Conservation (phyloP, 371 early-diverging fungal genomes). For the Ecytonucleospora hepatopenaei region DNA sequence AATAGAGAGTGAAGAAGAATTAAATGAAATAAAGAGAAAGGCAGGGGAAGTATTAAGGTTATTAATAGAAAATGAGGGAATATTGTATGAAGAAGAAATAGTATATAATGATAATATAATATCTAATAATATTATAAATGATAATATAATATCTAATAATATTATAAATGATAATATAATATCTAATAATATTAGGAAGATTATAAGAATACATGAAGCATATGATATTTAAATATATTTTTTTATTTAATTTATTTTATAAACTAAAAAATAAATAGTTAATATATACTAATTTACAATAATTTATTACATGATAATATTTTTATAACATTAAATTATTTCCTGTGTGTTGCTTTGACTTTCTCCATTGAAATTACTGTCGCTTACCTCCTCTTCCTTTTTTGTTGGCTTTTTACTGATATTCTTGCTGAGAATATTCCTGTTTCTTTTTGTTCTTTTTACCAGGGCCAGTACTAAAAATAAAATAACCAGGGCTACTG, state of each 20-base stretch:
- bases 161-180: not conserved
- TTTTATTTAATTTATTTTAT: too few relatives aligned
- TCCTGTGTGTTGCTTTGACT: too few relatives aligned
- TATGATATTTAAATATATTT: too few relatives aligned
- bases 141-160: not conserved
- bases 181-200: not conserved
- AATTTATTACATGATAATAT: not conserved
- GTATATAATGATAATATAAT: constrained; percentile 19
- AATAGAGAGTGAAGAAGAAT: constrained; percentile 63
- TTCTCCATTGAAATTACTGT: too few relatives aligned
- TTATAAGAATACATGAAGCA: not conserved
- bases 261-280: not conserved
- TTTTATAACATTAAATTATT: not conserved
- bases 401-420: too few relatives aligned
- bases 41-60: constrained; percentile 65
- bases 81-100: constrained; percentile 53
- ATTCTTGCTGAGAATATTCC: too few relatives aligned
- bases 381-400: too few relatives aligned
- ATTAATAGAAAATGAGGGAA: constrained; percentile 56
- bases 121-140: not conserved
- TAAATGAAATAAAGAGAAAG: constrained; percentile 61
- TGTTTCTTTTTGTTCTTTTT: too few relatives aligned
- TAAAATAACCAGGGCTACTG: too few relatives aligned
- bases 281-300: not conserved
- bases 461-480: too few relatives aligned